Percentiles rank a stretch among this genome's conserved stretches.
Evolutionary conservation across 768 basidiomycete genomes (phyloP).

Genomic region (Lactifluus subvellereus): DNA sequence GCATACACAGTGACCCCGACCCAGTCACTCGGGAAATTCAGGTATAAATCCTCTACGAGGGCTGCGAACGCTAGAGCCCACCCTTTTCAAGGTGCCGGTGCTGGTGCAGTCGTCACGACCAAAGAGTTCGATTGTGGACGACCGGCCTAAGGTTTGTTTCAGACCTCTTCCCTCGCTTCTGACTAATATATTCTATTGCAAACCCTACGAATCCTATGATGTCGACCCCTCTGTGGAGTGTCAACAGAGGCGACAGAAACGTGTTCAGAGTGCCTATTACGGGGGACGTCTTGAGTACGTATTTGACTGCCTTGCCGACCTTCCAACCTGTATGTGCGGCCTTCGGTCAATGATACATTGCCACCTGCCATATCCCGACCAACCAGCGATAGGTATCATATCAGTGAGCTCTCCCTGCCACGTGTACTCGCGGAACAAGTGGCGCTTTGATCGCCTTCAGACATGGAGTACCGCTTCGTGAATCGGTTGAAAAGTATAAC

Average conservation of each 20-base stretch:
- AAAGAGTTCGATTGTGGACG: background rate
- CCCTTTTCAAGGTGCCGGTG: background rate
- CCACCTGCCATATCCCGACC: background rate
- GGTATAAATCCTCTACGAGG: background rate
- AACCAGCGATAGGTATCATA: background rate
- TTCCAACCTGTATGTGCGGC: background rate
- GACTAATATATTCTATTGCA: background rate
- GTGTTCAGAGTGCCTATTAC: background rate
- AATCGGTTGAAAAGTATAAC: background rate
- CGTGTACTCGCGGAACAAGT: conserved; percentile 1
- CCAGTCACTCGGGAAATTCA: background rate
- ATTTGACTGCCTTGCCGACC: conserved; percentile 1
- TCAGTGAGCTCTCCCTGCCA: background rate
- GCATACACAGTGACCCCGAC: background rate
- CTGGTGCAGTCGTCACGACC: background rate
- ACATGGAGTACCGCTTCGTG: background rate
- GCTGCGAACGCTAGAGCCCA: background rate
- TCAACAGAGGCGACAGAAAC: background rate
- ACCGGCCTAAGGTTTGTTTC: background rate
- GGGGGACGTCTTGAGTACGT: background rate
- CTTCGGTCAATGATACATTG: background rate
- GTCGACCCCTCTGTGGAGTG: background rate
- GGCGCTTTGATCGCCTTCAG: background rate
- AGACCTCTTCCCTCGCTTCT: background rate
- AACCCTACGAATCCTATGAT: background rate